phyloP scores from a whole-genome alignment of 2,329 filamentous ascomycete genomes.

The Colletotrichum gloeosporioides region DNA sequence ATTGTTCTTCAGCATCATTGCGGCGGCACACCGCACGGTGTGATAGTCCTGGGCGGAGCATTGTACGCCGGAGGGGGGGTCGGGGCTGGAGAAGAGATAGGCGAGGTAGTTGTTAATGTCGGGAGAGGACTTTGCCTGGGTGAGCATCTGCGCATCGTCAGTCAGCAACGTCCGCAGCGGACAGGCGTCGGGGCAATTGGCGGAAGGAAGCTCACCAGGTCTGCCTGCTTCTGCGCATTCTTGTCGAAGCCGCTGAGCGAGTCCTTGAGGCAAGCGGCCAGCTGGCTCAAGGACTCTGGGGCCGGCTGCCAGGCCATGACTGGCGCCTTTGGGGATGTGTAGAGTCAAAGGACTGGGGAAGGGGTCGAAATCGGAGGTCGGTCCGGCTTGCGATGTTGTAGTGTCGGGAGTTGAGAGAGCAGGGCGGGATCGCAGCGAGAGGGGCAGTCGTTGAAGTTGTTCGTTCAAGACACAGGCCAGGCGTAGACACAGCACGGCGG shows the following conservation, averaged over 20 bases:
- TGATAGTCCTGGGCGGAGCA: conserved; percentile 69
- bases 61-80: conserved; percentile 64
- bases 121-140: conserved; percentile 84
- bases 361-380: conserved; percentile 3
- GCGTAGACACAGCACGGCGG: neutral
- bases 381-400: neutral
- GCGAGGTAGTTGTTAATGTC: conserved; percentile 98
- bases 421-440: conserved; percentile 3
- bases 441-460: conserved; percentile 20
- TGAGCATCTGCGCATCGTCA: conserved; percentile 75
- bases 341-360: conserved; percentile 14
- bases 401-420: neutral
- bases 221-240: conserved; percentile 84
- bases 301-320: conserved; percentile 93
- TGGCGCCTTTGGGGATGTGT: conserved; percentile 26
- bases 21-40: conserved; percentile 83
- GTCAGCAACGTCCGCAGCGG: conserved; percentile 23
- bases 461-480: neutral
- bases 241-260: conserved; percentile 87
- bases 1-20: conserved; percentile 96
- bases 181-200: neutral
- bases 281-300: conserved; percentile 85
- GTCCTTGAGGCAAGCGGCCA: conserved; percentile 88
- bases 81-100: conserved; percentile 80
- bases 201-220: conserved; percentile 66